Evolutionary conservation across 2,329 filamentous ascomycete species (phyloP).

Genomic region (Stagonosporopsis vannaccii): DNA sequence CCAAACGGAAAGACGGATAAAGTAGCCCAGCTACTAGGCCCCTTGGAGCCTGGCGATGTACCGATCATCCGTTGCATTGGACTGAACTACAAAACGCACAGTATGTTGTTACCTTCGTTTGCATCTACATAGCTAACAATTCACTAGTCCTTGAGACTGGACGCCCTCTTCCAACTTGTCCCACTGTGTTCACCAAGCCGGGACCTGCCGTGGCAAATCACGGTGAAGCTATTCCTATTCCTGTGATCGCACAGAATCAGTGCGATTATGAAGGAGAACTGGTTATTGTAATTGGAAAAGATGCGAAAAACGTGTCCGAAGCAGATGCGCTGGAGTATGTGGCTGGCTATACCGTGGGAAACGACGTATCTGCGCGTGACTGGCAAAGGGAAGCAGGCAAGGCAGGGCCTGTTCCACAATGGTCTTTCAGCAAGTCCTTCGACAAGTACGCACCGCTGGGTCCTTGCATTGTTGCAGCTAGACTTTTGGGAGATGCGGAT

Average conservation of each 20-base stretch:
- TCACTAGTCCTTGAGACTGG: slow-evolving; percentile 7
- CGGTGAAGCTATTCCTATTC: slow-evolving; percentile 13
- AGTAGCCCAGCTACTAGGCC: neutral
- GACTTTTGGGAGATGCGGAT: neutral
- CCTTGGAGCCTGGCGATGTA: neutral
- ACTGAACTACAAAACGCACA: slow-evolving; percentile 10
- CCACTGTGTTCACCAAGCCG: slow-evolving; percentile 23
- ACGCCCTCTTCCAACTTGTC: neutral
- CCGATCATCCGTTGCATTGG: slow-evolving; percentile 6
- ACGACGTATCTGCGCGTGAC: slow-evolving; percentile 23
- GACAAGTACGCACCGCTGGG: slow-evolving; percentile 61
- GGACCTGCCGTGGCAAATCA: slow-evolving; percentile 14
- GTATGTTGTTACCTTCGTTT: neutral
- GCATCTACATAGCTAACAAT: neutral
- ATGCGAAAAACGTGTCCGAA: slow-evolving; percentile 17
- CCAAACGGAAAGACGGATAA: neutral
- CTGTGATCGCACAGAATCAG: slow-evolving; percentile 31
- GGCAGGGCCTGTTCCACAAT: slow-evolving; percentile 47
- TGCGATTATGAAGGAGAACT: slow-evolving; percentile 27
- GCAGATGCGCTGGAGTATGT: slow-evolving; percentile 58
- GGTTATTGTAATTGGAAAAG: slow-evolving; percentile 13
- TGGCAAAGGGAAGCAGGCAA: slow-evolving; percentile 25
- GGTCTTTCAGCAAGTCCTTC: slow-evolving; percentile 61
- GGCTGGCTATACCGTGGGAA: slow-evolving; percentile 28
- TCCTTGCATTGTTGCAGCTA: slow-evolving; percentile 45